These are phyloP conservation scores for Acrodontium crateriforme DNA, from an alignment of 2,329 filamentous ascomycete species.

Conservation along the genomic window DNA sequence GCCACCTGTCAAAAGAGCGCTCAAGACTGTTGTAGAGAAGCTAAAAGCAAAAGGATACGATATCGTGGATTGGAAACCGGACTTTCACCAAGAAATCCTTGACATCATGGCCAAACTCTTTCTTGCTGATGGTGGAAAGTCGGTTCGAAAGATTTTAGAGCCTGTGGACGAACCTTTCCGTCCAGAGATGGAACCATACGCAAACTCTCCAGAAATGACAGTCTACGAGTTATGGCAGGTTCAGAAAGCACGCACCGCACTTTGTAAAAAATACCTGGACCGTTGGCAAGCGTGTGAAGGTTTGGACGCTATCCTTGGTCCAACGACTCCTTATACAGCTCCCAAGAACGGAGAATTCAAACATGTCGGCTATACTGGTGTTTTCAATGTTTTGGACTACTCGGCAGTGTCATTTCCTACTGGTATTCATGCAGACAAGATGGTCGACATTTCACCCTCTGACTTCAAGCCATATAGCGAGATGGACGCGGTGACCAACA, in stretches of 20 bases:
- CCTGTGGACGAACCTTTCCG: slow-evolving; percentile 31
- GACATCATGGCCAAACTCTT: slow-evolving; percentile 35
- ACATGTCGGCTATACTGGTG: slow-evolving; percentile 29
- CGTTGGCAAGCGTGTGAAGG: slow-evolving; percentile 28
- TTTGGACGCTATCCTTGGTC: slow-evolving; percentile 33
- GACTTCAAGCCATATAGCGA: slow-evolving; percentile 22
- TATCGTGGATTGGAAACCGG: slow-evolving; percentile 42
- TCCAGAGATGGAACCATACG: slow-evolving; percentile 36
- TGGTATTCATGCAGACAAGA: slow-evolving; percentile 26
- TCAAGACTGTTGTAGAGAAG: slow-evolving; percentile 41
- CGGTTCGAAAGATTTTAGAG: slow-evolving; percentile 27
- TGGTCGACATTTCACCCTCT: slow-evolving; percentile 19
- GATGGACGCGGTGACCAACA: slow-evolving; percentile 25
- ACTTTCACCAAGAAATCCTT: slow-evolving; percentile 39
- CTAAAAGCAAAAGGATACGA: slow-evolving; percentile 39
- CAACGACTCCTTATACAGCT: slow-evolving; percentile 32
- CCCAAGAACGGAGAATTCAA: slow-evolving; percentile 31
- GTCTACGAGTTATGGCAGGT: slow-evolving; percentile 34
- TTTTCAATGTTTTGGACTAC: slow-evolving; percentile 37
- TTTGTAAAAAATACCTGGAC: slow-evolving; percentile 29
- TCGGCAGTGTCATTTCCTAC: slow-evolving; percentile 31
- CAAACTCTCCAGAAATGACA: slow-evolving; percentile 30
- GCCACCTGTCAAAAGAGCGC: slow-evolving; percentile 43
- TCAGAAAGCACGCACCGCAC: slow-evolving; percentile 31
- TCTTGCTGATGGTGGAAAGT: slow-evolving; percentile 38